phyloP scores from a whole-genome alignment of 768 basidiomycete genomes.

The Lentinus tigrinus region DNA sequence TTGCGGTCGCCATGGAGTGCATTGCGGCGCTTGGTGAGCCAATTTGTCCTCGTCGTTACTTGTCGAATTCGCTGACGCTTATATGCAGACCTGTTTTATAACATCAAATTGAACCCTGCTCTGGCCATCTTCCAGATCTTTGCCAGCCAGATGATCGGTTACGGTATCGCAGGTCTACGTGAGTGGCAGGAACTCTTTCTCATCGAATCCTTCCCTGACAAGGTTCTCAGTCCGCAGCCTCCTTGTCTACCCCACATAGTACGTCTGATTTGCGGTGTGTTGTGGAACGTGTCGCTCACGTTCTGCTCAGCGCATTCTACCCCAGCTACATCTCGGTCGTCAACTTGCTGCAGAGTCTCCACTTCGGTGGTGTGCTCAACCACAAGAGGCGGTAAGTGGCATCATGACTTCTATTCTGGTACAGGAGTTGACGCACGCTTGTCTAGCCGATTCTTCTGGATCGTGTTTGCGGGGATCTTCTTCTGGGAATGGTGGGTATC shows the following conservation, averaged over 20 bases:
- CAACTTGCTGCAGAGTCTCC: constrained; percentile 51
- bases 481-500: constrained; percentile 40
- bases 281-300: neutral
- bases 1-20: constrained; percentile 57
- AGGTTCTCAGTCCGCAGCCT: constrained; percentile 40
- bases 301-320: constrained; percentile 41
- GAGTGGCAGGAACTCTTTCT: neutral
- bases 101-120: constrained; percentile 45
- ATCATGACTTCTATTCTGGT: neutral
- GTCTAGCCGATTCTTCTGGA: constrained; percentile 51
- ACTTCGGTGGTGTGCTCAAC: constrained; percentile 50
- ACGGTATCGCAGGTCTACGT: constrained; percentile 32
- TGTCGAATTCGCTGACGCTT: neutral
- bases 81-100: constrained; percentile 48
- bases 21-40: constrained; percentile 54
- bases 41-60: neutral
- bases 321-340: constrained; percentile 52
- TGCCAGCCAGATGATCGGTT: constrained; percentile 42
- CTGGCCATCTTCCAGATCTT: constrained; percentile 58
- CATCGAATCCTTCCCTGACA: neutral
- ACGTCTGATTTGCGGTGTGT: constrained; percentile 6
- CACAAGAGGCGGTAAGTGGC: constrained; percentile 39
- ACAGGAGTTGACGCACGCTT: neutral
- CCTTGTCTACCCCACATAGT: constrained; percentile 55
- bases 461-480: constrained; percentile 47